A percentile compares a stretch with the other conserved stretches of the same genome.
These are phyloP conservation scores for Penicillium sp. DNA, from an alignment of 2,329 filamentous ascomycete genomes.

Conservation along the genomic window DNA sequence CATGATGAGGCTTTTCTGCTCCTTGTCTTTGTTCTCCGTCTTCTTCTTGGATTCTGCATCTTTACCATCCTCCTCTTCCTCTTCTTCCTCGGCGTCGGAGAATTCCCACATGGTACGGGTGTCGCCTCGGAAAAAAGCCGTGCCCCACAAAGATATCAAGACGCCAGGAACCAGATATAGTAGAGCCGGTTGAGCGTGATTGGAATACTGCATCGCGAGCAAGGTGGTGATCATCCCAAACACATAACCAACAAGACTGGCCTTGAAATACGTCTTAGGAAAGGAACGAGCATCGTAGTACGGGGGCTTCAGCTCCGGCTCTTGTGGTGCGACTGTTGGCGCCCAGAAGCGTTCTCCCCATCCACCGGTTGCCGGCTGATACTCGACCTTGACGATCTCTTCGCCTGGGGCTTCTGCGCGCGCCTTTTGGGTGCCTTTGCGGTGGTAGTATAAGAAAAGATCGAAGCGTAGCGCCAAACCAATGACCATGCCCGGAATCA, in stretches of 20 bases:
- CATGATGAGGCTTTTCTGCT: constrained; percentile 36
- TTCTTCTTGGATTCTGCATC: constrained; percentile 1
- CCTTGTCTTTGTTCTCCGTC: constrained; percentile 35
- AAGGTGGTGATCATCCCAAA: constrained; percentile 72
- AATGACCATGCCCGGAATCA: constrained; percentile 86
- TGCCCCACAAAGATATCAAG: constrained; percentile 66
- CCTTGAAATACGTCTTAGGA: constrained; percentile 77
- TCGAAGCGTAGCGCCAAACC: constrained; percentile 87
- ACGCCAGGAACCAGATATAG: constrained; percentile 89
- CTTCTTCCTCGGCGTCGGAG: constrained; percentile 57
- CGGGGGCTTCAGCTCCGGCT: constrained; percentile 29
- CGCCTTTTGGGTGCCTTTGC: constrained; percentile 49
- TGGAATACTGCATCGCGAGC: constrained; percentile 67
- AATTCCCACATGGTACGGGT: constrained; percentile 71
- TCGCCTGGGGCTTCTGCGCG: constrained; percentile 18
- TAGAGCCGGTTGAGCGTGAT: constrained; percentile 81
- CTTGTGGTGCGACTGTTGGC: constrained; percentile 24
- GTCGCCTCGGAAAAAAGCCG: constrained; percentile 66
- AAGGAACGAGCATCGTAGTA: constrained; percentile 51
- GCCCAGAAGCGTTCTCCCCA: constrained; percentile 88
- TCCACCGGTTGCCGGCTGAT: constrained; percentile 56
- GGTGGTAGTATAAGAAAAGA: constrained; percentile 73
- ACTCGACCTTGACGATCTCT: constrained; percentile 31
- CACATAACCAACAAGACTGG: constrained; percentile 69
- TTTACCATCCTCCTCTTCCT: constrained; percentile 32